A percentile compares a stretch with the other conserved stretches of the same genome.
Evolutionary conservation across 441 rosid genomes (phyloP).

Genomic region (Populus hybrid): DNA sequence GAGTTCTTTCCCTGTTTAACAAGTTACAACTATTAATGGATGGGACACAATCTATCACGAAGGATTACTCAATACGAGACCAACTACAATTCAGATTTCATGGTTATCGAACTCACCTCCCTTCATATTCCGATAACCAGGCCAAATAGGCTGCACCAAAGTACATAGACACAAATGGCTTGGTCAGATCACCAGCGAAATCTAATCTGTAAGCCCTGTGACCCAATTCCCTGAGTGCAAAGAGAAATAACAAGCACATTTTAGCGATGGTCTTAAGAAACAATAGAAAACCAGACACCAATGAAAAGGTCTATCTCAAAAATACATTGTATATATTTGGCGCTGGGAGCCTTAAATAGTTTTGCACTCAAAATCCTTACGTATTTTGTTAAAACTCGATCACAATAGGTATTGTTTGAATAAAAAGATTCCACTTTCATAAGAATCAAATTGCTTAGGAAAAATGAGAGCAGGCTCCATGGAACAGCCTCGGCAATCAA

Average conservation of each 20-base stretch:
- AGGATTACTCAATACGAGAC: not conserved
- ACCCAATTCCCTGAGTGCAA: slow-evolving; percentile 63
- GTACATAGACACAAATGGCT: slow-evolving; percentile 87
- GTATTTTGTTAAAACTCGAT: not conserved
- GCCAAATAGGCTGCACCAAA: slow-evolving; percentile 82
- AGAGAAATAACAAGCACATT: slow-evolving; percentile 7
- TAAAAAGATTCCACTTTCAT: not conserved
- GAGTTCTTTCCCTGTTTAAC: slow-evolving; percentile 59
- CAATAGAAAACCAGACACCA: not conserved
- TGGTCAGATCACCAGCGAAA: slow-evolving; percentile 58
- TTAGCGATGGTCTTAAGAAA: slow-evolving; percentile 1
- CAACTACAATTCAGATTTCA: not conserved
- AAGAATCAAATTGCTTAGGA: not conserved
- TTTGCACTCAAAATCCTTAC: not conserved
- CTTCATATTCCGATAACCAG: slow-evolving; percentile 82
- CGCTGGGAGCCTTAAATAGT: not conserved
- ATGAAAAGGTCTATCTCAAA: not conserved
- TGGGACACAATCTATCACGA: not conserved
- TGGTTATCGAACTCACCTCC: slow-evolving; percentile 45
- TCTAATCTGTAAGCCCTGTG: slow-evolving; percentile 72
- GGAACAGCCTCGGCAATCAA: not conserved
- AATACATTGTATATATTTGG: not conserved
- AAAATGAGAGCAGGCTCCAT: not conserved
- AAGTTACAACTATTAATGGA: not conserved
- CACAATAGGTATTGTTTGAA: not conserved